Percentiles rank a stretch among this genome's conserved stretches.
phyloP scores from a whole-genome alignment of 805 yeast genomes.

The Candida silvicultrix region DNA sequence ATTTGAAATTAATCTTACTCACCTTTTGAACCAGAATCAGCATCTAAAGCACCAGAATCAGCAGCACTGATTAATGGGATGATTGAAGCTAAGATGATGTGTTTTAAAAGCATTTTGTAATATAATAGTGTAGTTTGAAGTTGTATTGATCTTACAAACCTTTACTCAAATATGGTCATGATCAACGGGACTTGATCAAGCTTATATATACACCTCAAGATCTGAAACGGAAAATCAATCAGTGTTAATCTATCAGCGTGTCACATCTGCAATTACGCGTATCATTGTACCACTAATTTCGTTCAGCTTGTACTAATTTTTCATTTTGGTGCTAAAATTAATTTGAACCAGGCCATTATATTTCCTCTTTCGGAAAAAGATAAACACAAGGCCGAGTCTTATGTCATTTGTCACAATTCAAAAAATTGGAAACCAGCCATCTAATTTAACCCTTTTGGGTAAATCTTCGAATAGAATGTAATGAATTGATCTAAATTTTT shows the following conservation, averaged over 20 bases:
- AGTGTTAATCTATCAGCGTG: not conserved
- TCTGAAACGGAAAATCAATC: not conserved
- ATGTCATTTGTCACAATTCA: not conserved
- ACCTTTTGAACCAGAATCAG: constrained; percentile 4
- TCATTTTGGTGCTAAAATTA: not conserved
- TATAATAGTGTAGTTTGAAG: not conserved
- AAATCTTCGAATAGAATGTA: too few species aligned
- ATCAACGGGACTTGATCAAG: not conserved
- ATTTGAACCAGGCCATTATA: not conserved
- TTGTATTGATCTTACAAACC: not conserved
- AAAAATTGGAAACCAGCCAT: not conserved
- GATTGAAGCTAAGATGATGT: constrained; percentile 6
- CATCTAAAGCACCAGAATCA: constrained; percentile 9
- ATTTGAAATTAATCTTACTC: constrained; percentile 1
- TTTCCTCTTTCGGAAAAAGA: not conserved
- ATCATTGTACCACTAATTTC: not conserved
- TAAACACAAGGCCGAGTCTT: not conserved
- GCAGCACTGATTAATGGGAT: constrained; percentile 8
- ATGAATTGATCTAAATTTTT: too few species aligned
- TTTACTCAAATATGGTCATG: not conserved
- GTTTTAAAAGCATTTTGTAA: constrained; percentile 10
- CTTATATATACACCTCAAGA: not conserved
- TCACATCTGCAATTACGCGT: not conserved
- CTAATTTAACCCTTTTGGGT: not conserved
- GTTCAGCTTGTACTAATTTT: not conserved